Conservation (phyloP, 129 eudicot species). For the Centrapalus pauciflorus region DNA sequence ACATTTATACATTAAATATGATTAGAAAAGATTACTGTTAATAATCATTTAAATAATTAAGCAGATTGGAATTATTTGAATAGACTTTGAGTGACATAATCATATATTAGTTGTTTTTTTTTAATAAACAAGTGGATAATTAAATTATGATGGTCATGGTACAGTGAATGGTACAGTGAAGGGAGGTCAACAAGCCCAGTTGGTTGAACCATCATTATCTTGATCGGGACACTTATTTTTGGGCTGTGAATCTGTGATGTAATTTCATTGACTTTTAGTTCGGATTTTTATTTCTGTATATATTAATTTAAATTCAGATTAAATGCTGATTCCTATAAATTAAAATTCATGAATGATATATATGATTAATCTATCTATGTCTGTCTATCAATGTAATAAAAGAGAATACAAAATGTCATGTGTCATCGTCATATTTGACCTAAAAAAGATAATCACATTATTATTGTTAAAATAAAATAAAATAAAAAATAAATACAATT, state of each 20-base stretch:
- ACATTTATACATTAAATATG: no score
- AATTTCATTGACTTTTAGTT: conserved; percentile 22
- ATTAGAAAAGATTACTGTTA: no score
- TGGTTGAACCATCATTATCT: conserved; percentile 22
- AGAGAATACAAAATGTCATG: no score
- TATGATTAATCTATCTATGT: no score
- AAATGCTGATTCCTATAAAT: background rate
- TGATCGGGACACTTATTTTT: conserved; percentile 10
- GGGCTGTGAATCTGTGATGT: conserved; percentile 12
- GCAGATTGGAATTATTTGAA: no score
- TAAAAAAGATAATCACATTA: no score
- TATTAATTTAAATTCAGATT: background rate
- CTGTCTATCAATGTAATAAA: no score
- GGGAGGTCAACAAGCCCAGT: background rate
- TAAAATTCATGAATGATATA: background rate
- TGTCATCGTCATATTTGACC: no score
- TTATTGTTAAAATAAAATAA: no score
- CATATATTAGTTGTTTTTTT: background rate
- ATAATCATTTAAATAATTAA: no score
- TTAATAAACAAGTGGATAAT: background rate
- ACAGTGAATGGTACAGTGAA: background rate
- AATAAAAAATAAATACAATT: no score
- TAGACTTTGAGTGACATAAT: no score
- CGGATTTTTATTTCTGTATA: background rate
- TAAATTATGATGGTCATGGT: background rate